These are phyloP conservation scores for Cytidiella melzeri DNA, from an alignment of 768 basidiomycete genomes.

Conservation along the genomic window DNA sequence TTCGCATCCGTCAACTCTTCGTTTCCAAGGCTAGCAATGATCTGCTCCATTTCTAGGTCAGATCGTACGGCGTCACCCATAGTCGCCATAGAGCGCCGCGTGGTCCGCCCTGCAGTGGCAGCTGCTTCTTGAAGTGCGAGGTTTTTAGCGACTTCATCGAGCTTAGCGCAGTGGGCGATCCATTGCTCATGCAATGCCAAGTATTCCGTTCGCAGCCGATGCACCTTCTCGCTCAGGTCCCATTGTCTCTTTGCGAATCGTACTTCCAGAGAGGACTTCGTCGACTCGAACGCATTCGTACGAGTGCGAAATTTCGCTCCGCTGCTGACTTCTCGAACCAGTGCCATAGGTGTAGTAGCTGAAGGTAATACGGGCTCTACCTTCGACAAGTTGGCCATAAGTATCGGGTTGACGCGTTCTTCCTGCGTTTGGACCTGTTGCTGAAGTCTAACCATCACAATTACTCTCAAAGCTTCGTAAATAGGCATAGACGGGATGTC, in stretches of 20 bases:
- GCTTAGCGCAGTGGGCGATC: conserved; percentile 59
- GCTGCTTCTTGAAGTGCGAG: conserved; percentile 38
- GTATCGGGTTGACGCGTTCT: conserved; percentile 57
- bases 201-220: conserved; percentile 61
- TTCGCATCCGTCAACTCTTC: conserved; percentile 92
- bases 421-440: conserved; percentile 55
- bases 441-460: conserved; percentile 55
- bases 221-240: conserved; percentile 45
- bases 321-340: conserved; percentile 43
- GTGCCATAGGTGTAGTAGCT: conserved; percentile 32
- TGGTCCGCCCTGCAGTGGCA: conserved; percentile 48
- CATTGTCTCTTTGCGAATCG: conserved; percentile 50
- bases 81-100: conserved; percentile 63
- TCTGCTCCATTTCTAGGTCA: conserved; percentile 95
- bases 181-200: conserved; percentile 62
- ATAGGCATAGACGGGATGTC: conserved; percentile 31
- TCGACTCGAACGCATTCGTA: conserved; percentile 31
- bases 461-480: conserved; percentile 55
- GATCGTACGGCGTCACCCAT: conserved; percentile 88
- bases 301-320: conserved; percentile 30
- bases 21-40: conserved; percentile 88
- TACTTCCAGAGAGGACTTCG: conserved; percentile 45
- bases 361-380: conserved; percentile 26
- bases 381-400: conserved; percentile 51
- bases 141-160: conserved; percentile 56